Conservation (phyloP, 768 basidiomycete species). For the Gymnopilus dilepis region DNA sequence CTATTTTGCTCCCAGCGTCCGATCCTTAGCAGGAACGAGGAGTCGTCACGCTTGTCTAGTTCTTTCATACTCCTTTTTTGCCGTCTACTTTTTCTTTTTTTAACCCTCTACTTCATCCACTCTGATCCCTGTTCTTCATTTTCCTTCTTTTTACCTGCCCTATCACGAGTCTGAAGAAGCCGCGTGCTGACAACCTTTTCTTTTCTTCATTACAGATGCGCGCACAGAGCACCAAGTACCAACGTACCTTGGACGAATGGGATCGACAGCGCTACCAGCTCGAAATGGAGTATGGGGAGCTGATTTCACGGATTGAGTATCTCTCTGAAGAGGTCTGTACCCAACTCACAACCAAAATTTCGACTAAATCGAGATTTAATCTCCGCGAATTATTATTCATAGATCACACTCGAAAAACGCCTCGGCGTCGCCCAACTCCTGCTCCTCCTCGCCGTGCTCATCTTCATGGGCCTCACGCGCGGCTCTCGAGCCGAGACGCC, state of each 20-base stretch:
- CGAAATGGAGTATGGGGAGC: conserved; percentile 71
- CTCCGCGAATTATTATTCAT: no score
- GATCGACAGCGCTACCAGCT: conserved; percentile 68
- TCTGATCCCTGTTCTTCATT: not conserved
- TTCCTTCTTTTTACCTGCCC: not conserved
- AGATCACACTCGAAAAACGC: conserved; percentile 90
- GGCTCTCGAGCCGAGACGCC: conserved; percentile 61
- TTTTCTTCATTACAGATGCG: conserved; percentile 52
- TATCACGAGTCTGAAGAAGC: not conserved
- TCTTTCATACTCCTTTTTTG: no score
- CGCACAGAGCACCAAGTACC: conserved; percentile 69
- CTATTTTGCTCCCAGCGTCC: no score
- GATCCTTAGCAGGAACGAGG: no score
- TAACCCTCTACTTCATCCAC: no score
- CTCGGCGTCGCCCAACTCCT: conserved; percentile 88
- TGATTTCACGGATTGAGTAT: conserved; percentile 72
- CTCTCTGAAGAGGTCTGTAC: conserved; percentile 77
- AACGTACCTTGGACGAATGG: conserved; percentile 68
- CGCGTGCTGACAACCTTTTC: not conserved
- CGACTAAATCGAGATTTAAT: no score
- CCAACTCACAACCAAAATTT: no score
- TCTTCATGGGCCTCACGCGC: conserved; percentile 87
- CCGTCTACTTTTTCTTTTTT: no score
- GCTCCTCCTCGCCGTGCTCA: conserved; percentile 78
- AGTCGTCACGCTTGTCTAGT: no score